Evolutionary conservation across 345 rosid species (phyloP).

Genomic region (Rhizophora mangle): DNA sequence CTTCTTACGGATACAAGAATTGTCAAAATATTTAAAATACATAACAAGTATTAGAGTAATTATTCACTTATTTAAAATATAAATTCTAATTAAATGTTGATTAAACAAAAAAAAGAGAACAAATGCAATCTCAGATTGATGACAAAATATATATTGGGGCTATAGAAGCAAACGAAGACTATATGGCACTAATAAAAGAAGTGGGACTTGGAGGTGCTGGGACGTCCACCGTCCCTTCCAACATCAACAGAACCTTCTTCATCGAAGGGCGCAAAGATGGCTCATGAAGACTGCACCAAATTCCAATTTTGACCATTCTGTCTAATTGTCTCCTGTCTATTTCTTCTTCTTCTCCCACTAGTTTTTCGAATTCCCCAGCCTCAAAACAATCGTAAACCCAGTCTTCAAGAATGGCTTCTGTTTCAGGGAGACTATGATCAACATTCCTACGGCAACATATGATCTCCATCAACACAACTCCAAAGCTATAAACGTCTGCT

Average conservation of each 20-base stretch:
- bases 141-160: neutral
- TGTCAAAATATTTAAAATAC: too few relatives aligned
- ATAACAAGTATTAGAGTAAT: too few relatives aligned
- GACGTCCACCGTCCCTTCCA: constrained; percentile 29
- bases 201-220: constrained; percentile 14
- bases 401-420: constrained; percentile 20
- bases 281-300: constrained; percentile 26
- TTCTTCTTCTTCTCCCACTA: constrained; percentile 16
- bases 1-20: too few relatives aligned
- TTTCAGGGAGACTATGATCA: constrained; percentile 4
- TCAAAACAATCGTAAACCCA: constrained; percentile 23
- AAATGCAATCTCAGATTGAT: too few relatives aligned
- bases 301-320: constrained; percentile 15
- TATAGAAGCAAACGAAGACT: neutral
- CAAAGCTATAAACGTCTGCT: constrained; percentile 36
- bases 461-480: constrained; percentile 30
- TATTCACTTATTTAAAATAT: too few relatives aligned
- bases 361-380: neutral
- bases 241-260: constrained; percentile 28
- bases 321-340: constrained; percentile 16
- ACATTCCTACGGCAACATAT: constrained; percentile 15
- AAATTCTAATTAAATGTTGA: too few relatives aligned
- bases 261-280: constrained; percentile 20
- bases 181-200: constrained; percentile 17
- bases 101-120: too few relatives aligned